Percentiles rank a stretch among this genome's conserved stretches.
Evolutionary conservation across 2,329 filamentous ascomycete species (phyloP).

Genomic region (Penicillium italicum): DNA sequence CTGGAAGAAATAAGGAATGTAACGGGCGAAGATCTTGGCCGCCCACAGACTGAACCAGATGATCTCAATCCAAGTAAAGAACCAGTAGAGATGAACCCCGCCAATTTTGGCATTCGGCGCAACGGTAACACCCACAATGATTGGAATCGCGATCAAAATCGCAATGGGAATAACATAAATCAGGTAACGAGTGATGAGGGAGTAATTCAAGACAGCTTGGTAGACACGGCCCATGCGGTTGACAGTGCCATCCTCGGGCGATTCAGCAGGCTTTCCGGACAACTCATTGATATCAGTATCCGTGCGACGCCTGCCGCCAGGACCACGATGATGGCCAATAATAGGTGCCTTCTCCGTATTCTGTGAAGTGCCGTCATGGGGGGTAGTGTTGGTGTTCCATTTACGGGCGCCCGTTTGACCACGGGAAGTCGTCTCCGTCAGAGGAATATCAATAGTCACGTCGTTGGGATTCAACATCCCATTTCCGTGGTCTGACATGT

Average conservation of each 20-base stretch:
- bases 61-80: conserved; percentile 64
- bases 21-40: conserved; percentile 58
- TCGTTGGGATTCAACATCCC: conserved; percentile 46
- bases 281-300: conserved; percentile 25
- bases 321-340: conserved; percentile 19
- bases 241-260: conserved; percentile 53
- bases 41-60: conserved; percentile 63
- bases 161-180: conserved; percentile 60
- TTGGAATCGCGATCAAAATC: conserved; percentile 58
- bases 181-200: conserved; percentile 61
- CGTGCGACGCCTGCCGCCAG: conserved; percentile 34
- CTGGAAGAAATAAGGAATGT: conserved; percentile 58
- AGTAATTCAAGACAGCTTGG: conserved; percentile 59
- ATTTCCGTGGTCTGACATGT: conserved; percentile 37
- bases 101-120: conserved; percentile 50
- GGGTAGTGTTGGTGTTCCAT: conserved; percentile 29
- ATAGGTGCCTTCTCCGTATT: conserved; percentile 32
- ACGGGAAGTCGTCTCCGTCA: conserved; percentile 53
- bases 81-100: conserved; percentile 56
- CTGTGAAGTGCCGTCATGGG: conserved; percentile 21
- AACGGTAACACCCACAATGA: conserved; percentile 57
- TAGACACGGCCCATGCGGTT: conserved; percentile 60
- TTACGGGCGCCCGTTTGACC: conserved; percentile 46
- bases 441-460: conserved; percentile 59
- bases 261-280: conserved; percentile 35